Conservation (phyloP, 2,329 filamentous ascomycete species). For the Geosmithia putterillii region DNA sequence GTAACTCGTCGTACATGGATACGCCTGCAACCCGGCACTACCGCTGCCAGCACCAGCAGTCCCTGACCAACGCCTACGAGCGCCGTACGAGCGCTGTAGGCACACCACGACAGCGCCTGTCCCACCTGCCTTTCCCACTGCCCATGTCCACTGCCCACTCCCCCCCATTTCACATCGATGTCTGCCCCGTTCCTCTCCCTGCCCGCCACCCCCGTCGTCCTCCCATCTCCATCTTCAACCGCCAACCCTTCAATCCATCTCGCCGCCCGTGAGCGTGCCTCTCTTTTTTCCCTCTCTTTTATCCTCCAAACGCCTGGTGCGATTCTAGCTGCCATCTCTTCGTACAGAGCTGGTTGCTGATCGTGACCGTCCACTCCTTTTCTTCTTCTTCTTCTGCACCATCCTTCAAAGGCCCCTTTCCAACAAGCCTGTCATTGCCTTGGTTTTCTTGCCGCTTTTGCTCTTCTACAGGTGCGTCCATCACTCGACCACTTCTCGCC, state of each 20-base stretch:
- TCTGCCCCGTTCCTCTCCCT: not conserved
- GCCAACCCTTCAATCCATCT: not conserved
- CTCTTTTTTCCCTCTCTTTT: not conserved
- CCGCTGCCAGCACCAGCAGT: too few species aligned
- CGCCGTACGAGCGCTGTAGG: too few species aligned
- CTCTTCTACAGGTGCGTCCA: too few species aligned
- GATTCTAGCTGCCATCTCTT: conserved; percentile 42
- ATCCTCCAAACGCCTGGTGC: conserved; percentile 26
- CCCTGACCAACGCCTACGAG: too few species aligned
- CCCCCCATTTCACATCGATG: not conserved
- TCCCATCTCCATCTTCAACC: not conserved
- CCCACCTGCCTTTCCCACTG: not conserved
- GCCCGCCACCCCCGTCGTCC: not conserved
- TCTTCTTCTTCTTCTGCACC: conserved; percentile 11
- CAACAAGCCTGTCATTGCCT: conserved; percentile 2
- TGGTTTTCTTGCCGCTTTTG: conserved; percentile 5
- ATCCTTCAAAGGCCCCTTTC: conserved; percentile 2
- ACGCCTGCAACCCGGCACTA: too few species aligned
- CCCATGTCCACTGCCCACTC: conserved; percentile 1
- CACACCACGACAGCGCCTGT: not conserved
- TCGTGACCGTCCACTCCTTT: conserved; percentile 49
- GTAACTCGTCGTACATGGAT: too few species aligned
- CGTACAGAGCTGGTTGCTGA: conserved; percentile 37
- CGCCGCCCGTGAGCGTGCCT: conserved; percentile 2
- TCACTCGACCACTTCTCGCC: too few species aligned